Base-by-base conservation (phyloP, 139 green algal species). In the Chlorella sp. region DNA sequence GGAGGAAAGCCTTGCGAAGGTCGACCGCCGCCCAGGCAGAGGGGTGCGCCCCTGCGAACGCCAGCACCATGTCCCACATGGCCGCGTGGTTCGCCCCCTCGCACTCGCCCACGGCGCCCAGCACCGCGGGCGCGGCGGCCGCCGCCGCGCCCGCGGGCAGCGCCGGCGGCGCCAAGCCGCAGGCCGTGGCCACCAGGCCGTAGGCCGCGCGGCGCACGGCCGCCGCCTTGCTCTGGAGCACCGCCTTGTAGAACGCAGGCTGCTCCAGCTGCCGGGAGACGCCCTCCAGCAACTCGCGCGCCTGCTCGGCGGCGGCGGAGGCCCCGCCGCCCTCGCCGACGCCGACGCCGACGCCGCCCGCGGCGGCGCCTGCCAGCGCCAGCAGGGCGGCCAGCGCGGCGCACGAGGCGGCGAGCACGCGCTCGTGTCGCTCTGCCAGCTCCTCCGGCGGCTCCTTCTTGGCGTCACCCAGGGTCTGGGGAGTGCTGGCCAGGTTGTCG, bases 21-120 rank as follows among this genome's bases (percentile, higher is more conserved):
- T 77, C 53, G 69, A 79, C 63, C 15, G 41, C 25, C 14, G 46
- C 5, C 89, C 88, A 95, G 59, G 61, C 78, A 27, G 35, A 76
- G 0, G 91, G 87, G 41, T 80, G 76, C 1, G 62, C 58, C 48
- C 67, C 60, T 21, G 83, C 51, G 71, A 88, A 92, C 8, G 78
- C 81, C 31, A 96, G 83, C 41, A 96, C 38, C 73, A 90, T 78
- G 31, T 89, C 90, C 93, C 92, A 97, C 87, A 94, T 90, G 0
- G 74, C 80, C 5, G 71, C 59, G 67, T 96, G 92, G 74, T 86
- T 89, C 17, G n/a, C 45, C 0, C 86, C 25, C 7, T 94, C 87
- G 70, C 87, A 87, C 29, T 97, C 92, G 17, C 68, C 41, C 46
- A 90, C 60, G 9, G 69, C 71, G 9, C 81, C 86, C 45, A 90